A percentile compares a stretch with the other conserved stretches of the same genome.
These are phyloP conservation scores for Terfezia boudieri DNA, from an alignment of 495 filamentous ascomycete genomes.

Conservation along the genomic window DNA sequence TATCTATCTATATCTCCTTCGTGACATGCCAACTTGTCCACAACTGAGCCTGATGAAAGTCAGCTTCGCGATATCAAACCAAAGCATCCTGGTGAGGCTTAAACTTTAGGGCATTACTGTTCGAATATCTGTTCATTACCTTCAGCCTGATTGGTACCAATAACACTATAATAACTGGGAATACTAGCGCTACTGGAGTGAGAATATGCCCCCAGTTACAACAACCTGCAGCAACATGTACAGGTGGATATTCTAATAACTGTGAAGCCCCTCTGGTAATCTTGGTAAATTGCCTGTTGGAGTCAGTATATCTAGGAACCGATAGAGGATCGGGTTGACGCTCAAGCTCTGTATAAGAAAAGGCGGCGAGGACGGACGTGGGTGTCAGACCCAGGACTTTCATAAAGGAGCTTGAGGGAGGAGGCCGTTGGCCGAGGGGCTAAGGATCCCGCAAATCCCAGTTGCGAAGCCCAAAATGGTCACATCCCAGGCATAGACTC, in stretches of 20 bases:
- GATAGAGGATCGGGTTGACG: constrained; percentile 43
- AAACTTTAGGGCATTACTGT: constrained; percentile 29
- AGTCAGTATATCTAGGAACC: constrained; percentile 40
- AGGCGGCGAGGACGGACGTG: constrained; percentile 43
- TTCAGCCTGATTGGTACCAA: constrained; percentile 39
- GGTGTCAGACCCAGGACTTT: constrained; percentile 43
- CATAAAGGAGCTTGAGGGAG: too few relatives aligned
- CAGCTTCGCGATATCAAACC: too few relatives aligned
- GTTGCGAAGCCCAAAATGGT: too few relatives aligned
- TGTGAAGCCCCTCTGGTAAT: constrained; percentile 26
- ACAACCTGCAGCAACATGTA: constrained; percentile 42
- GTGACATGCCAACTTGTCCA: too few relatives aligned
- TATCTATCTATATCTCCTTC: too few relatives aligned
- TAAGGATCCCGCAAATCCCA: too few relatives aligned
- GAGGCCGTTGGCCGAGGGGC: too few relatives aligned
- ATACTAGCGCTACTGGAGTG: constrained; percentile 39
- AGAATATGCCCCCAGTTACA: constrained; percentile 40
- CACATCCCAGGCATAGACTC: too few relatives aligned
- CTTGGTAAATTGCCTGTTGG: constrained; percentile 40
- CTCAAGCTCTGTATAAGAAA: constrained; percentile 46
- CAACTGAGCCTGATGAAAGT: too few relatives aligned
- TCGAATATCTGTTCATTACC: constrained; percentile 43
- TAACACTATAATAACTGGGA: constrained; percentile 44
- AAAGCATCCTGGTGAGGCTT: neutral
- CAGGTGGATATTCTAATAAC: constrained; percentile 35